Evolutionary conservation across 768 basidiomycete genomes (phyloP).

Genomic region (Tulasnella sp.): DNA sequence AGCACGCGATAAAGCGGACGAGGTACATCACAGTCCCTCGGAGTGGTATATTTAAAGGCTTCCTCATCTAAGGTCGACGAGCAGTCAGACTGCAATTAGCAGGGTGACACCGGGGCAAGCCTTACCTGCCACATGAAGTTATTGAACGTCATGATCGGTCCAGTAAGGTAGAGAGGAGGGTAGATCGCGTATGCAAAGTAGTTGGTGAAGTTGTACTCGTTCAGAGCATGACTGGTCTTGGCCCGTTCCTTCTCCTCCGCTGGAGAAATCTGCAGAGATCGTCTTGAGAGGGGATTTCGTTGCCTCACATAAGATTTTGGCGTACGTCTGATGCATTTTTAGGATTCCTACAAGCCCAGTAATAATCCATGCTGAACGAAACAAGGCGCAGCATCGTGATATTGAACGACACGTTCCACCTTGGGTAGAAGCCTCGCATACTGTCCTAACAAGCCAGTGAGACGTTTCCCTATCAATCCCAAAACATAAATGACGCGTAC

Average conservation of each 20-base stretch:
- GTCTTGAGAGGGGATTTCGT: not conserved
- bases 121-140: slow-evolving; percentile 89
- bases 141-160: slow-evolving; percentile 93
- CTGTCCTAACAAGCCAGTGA: slow-evolving; percentile 39
- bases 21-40: slow-evolving; percentile 42
- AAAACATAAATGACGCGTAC: slow-evolving; percentile 35
- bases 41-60: slow-evolving; percentile 39
- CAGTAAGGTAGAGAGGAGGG: slow-evolving; percentile 88
- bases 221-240: slow-evolving; percentile 40
- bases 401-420: slow-evolving; percentile 93
- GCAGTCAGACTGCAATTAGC: no score
- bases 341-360: slow-evolving; percentile 59
- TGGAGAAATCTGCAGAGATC: slow-evolving; percentile 19
- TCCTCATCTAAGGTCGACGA: no score
- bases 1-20: slow-evolving; percentile 55
- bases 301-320: slow-evolving; percentile 1
- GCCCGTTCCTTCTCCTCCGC: slow-evolving; percentile 54
- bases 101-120: slow-evolving; percentile 3
- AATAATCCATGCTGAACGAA: slow-evolving; percentile 87
- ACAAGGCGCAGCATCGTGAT: slow-evolving; percentile 91
- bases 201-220: slow-evolving; percentile 50
- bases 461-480: not conserved
- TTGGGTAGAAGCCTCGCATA: slow-evolving; percentile 62
- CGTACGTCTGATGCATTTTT: slow-evolving; percentile 32
- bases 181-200: slow-evolving; percentile 85